Conservation (phyloP, 2,329 filamentous ascomycete species). For the Aspergillus proliferans region DNA sequence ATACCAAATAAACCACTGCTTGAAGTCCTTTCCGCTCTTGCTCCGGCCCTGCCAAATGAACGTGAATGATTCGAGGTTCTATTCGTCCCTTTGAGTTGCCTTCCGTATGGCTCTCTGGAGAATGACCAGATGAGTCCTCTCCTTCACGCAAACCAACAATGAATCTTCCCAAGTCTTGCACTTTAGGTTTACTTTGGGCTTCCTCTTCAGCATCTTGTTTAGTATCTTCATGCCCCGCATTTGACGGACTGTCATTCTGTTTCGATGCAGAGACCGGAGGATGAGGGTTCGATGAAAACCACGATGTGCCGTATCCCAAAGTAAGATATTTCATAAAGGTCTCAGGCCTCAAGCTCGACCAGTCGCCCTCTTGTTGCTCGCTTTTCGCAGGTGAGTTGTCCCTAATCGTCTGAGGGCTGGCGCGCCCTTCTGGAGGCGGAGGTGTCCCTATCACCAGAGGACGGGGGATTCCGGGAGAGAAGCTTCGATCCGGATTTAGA, state of each 20-base stretch:
- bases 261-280: slow-evolving; percentile 21
- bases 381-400: slow-evolving; percentile 11
- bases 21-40: slow-evolving; percentile 23
- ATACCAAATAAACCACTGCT: slow-evolving; percentile 39
- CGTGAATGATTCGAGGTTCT: slow-evolving; percentile 29
- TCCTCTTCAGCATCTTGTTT: background rate
- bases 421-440: slow-evolving; percentile 9
- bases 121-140: slow-evolving; percentile 26
- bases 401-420: slow-evolving; percentile 9
- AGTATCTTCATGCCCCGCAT: slow-evolving; percentile 1
- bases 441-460: slow-evolving; percentile 31
- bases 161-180: slow-evolving; percentile 27
- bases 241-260: slow-evolving; percentile 7
- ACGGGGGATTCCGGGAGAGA: slow-evolving; percentile 39
- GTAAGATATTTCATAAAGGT: slow-evolving; percentile 46
- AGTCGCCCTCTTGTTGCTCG: slow-evolving; percentile 18
- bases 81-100: slow-evolving; percentile 25
- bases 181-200: slow-evolving; percentile 12
- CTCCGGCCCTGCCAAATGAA: slow-evolving; percentile 21
- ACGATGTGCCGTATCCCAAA: slow-evolving; percentile 44
- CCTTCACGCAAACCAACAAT: slow-evolving; percentile 39
- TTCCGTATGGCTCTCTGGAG: slow-evolving; percentile 14
- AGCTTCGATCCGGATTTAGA: slow-evolving; percentile 16
- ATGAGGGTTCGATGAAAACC: slow-evolving; percentile 32
- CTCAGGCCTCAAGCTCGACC: slow-evolving; percentile 33